These are phyloP conservation scores for Arctium lappa DNA, from an alignment of 129 eudicot genomes.

Conservation along the genomic window DNA sequence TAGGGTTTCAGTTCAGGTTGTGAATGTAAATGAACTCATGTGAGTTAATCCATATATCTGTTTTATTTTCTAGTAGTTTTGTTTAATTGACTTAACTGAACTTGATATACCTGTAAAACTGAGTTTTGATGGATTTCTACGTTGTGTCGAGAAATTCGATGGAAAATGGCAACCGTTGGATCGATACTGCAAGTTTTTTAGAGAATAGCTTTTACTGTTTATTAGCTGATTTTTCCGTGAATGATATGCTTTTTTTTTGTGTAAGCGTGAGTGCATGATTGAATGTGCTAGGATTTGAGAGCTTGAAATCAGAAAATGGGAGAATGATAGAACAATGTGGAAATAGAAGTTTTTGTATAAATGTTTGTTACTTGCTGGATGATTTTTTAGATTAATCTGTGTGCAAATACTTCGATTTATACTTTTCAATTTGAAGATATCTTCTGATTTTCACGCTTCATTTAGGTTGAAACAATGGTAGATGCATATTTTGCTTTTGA, in stretches of 20 bases:
- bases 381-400: not conserved
- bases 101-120: not conserved
- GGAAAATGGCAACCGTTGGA: not conserved
- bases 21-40: not conserved
- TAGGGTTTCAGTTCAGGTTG: not conserved
- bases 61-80: not conserved
- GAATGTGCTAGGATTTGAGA: not conserved
- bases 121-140: not conserved
- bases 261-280: not conserved
- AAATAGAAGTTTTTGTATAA: not conserved
- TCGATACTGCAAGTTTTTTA: not conserved
- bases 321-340: not conserved
- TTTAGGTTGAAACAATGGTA: not conserved
- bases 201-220: not conserved
- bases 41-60: not conserved
- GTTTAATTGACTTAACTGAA: not conserved
- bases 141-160: not conserved
- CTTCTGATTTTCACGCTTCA: not conserved
- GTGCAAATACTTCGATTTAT: not conserved
- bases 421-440: not conserved
- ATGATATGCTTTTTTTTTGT: not conserved
- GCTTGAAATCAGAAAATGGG: not conserved
- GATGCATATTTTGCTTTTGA: not conserved
- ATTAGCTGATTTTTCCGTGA: no score
- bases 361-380: not conserved